Conservation (phyloP, 2,329 filamentous ascomycete species). For the Cladobotryum protrusum region DNA sequence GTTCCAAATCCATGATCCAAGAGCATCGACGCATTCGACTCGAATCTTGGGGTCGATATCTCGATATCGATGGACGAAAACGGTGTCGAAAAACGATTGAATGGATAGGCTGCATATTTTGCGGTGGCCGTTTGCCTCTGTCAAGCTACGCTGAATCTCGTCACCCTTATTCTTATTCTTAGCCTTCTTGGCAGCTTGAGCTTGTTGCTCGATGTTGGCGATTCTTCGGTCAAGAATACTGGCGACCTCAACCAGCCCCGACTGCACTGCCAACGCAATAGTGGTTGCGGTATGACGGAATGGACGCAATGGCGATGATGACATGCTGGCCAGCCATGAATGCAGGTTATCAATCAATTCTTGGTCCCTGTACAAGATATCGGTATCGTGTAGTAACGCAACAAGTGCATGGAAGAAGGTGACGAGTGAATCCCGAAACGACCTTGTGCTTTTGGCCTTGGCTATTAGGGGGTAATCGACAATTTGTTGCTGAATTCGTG, state of each 20-base stretch:
- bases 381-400: constrained; percentile 72
- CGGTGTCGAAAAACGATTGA: constrained; percentile 81
- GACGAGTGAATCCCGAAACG: constrained; percentile 71
- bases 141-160: constrained; percentile 65
- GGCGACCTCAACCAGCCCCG: constrained; percentile 67
- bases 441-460: constrained; percentile 66
- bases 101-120: constrained; percentile 66
- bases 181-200: constrained; percentile 65
- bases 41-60: constrained; percentile 88
- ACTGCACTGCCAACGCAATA: constrained; percentile 72
- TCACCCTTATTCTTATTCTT: constrained; percentile 74
- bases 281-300: constrained; percentile 93
- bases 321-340: constrained; percentile 86
- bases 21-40: constrained; percentile 76
- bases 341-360: constrained; percentile 82
- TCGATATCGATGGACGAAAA: constrained; percentile 93
- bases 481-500: constrained; percentile 54
- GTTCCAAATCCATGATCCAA: constrained; percentile 82
- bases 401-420: constrained; percentile 76
- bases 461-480: constrained; percentile 90
- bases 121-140: constrained; percentile 63
- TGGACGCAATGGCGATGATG: constrained; percentile 76
- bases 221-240: constrained; percentile 64
- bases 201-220: constrained; percentile 70
- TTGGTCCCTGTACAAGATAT: constrained; percentile 68